Evolutionary conservation across 2,329 filamentous ascomycete species (phyloP).

Genomic region (Capronia coronata): DNA sequence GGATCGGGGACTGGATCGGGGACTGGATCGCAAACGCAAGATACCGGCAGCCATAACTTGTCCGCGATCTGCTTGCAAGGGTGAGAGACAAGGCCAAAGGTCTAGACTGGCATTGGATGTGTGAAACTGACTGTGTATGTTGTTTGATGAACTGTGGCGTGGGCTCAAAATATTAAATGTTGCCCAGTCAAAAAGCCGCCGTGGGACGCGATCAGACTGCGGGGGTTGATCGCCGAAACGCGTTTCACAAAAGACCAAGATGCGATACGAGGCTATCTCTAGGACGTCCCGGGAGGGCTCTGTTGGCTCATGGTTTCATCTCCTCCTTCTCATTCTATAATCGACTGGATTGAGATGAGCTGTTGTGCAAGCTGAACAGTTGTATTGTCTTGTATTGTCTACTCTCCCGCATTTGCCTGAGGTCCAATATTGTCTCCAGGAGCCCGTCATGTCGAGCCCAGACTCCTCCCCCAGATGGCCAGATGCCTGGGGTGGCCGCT

Average conservation of each 20-base stretch:
- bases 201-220: constrained; percentile 12
- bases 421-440: neutral
- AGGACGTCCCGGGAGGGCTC: neutral
- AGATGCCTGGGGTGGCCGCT: neutral
- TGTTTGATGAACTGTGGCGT: constrained; percentile 1
- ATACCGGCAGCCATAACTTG: constrained; percentile 17
- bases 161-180: constrained; percentile 1
- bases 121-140: too few species aligned
- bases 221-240: constrained; percentile 8
- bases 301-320: constrained; percentile 3
- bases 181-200: constrained; percentile 13
- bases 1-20: too few species aligned
- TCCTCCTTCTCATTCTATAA: neutral
- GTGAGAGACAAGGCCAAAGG: too few species aligned
- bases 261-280: neutral
- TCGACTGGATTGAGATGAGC: constrained; percentile 3
- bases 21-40: too few species aligned
- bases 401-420: neutral
- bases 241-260: constrained; percentile 9
- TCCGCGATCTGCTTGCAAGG: too few species aligned
- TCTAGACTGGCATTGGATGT: neutral
- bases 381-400: neutral
- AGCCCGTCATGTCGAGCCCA: neutral
- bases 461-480: neutral
- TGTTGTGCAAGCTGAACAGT: neutral